Conservation (phyloP, 2,329 filamentous ascomycete genomes). For the Exophiala sp. region DNA sequence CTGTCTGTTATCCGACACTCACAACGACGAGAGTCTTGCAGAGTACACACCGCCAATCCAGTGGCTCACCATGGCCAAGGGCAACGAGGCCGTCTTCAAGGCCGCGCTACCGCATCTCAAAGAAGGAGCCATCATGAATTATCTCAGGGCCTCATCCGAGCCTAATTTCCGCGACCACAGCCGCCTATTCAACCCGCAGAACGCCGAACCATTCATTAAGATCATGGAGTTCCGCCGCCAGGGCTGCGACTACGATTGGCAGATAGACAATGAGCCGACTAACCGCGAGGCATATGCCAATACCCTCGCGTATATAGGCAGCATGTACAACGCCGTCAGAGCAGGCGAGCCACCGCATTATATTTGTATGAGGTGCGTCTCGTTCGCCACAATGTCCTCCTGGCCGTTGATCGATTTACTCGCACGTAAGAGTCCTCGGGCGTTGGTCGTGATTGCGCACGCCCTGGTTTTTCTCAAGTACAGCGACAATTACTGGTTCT, state of each 20-base stretch:
- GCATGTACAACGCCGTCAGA: conserved; percentile 28
- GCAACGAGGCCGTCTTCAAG: conserved; percentile 29
- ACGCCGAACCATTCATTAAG: conserved; percentile 22
- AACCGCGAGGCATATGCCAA: conserved; percentile 1
- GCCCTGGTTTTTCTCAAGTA: conserved; percentile 33
- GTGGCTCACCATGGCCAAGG: conserved; percentile 33
- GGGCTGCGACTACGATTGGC: conserved; percentile 27
- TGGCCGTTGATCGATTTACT: conserved; percentile 32
- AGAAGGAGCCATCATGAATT: conserved; percentile 26
- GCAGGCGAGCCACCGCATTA: conserved; percentile 27
- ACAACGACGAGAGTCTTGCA: conserved; percentile 21
- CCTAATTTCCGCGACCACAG: conserved; percentile 23
- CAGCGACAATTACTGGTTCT: conserved; percentile 30
- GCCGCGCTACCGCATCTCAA: conserved; percentile 21
- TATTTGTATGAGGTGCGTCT: conserved; percentile 31
- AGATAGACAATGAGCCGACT: conserved; percentile 3
- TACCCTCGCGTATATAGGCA: conserved; percentile 29
- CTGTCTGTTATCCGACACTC: conserved; percentile 28
- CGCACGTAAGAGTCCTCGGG: conserved; percentile 30
- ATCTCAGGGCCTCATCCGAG: conserved; percentile 27
- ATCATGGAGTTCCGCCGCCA: conserved; percentile 15
- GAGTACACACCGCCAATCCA: conserved; percentile 33
- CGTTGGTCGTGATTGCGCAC: conserved; percentile 33
- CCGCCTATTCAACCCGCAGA: conserved; percentile 25
- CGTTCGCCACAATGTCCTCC: conserved; percentile 32